A percentile compares a stretch with the other conserved stretches of the same genome.
These are phyloP conservation scores for Alternaria triticina DNA, from an alignment of 2,329 filamentous ascomycete genomes.

Conservation along the genomic window DNA sequence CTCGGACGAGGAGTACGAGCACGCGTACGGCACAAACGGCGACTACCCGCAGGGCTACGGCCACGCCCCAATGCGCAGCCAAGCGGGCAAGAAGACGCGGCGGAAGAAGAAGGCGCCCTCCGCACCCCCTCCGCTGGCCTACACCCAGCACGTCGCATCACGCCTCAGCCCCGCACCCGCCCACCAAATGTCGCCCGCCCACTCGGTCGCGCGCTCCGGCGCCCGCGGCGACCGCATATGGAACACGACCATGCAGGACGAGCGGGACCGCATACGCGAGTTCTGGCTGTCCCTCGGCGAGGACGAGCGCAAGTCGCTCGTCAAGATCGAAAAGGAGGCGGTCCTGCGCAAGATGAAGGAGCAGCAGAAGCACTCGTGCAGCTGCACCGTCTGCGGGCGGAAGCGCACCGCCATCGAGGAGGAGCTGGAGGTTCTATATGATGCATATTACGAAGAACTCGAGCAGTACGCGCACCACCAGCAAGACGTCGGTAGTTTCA, in stretches of 20 bases:
- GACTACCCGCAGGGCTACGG: slow-evolving; percentile 39
- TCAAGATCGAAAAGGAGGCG: slow-evolving; percentile 98
- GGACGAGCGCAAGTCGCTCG: slow-evolving; percentile 90
- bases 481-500: slow-evolving; percentile 73
- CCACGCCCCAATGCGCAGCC: slow-evolving; percentile 25
- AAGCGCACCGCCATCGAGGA: slow-evolving; percentile 98
- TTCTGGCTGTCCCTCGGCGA: slow-evolving; percentile 97
- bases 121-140: slow-evolving; percentile 36
- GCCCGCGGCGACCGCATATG: slow-evolving; percentile 84
- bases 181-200: slow-evolving; percentile 43
- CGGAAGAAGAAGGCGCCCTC: slow-evolving; percentile 68
- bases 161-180: slow-evolving; percentile 52
- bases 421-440: slow-evolving; percentile 95
- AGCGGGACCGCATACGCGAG: slow-evolving; percentile 95
- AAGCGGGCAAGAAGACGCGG: slow-evolving; percentile 62
- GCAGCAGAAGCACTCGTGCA: slow-evolving; percentile 98
- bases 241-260: slow-evolving; percentile 93
- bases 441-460: slow-evolving; percentile 97
- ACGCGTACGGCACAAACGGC: slow-evolving; percentile 41
- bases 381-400: slow-evolving; percentile 93
- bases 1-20: slow-evolving; percentile 48
- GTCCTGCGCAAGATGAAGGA: slow-evolving; percentile 99
- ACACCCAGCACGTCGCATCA: slow-evolving; percentile 36
- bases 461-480: slow-evolving; percentile 94
- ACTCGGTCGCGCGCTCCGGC: slow-evolving; percentile 53